These are phyloP conservation scores for Citrus maxima DNA, from an alignment of 345 rosid species.

Conservation along the genomic window DNA sequence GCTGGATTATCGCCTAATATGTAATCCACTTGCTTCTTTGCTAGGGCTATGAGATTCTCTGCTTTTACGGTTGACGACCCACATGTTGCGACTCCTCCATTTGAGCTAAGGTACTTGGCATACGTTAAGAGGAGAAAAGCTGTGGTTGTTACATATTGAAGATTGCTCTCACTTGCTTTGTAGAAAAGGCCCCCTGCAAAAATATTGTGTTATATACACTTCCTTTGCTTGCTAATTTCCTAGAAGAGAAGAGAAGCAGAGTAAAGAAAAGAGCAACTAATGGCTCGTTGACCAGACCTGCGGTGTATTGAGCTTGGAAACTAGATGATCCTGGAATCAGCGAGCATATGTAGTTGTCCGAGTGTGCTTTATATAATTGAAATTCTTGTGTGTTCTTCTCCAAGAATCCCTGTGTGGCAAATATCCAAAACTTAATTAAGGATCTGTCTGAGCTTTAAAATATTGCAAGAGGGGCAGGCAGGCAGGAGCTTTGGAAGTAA, in stretches of 20 bases:
- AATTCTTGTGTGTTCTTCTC: constrained; percentile 45
- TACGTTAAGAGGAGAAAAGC: constrained; percentile 62
- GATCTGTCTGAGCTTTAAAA: background rate
- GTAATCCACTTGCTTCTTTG: constrained; percentile 82
- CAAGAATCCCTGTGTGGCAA: constrained; percentile 45
- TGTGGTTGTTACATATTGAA: constrained; percentile 62
- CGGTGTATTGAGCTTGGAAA: constrained; percentile 65
- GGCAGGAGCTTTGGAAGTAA: background rate
- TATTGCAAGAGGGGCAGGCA: background rate
- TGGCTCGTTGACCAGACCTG: constrained; percentile 28
- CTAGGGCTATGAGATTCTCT: constrained; percentile 37
- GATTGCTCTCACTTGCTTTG: constrained; percentile 60
- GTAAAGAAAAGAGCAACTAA: background rate
- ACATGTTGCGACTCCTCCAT: constrained; percentile 39
- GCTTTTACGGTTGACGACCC: constrained; percentile 38
- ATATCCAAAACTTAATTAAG: background rate
- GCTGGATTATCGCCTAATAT: constrained; percentile 80
- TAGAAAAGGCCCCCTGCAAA: constrained; percentile 64
- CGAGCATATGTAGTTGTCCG: constrained; percentile 72
- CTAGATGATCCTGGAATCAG: constrained; percentile 53
- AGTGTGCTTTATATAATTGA: constrained; percentile 53
- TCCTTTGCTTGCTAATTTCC: too few relatives aligned
- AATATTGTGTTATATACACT: too few relatives aligned
- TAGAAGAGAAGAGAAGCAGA: background rate
- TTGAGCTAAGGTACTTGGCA: constrained; percentile 52